Conservation (phyloP, 129 eudicot genomes). For the Centrapalus pauciflorus region DNA sequence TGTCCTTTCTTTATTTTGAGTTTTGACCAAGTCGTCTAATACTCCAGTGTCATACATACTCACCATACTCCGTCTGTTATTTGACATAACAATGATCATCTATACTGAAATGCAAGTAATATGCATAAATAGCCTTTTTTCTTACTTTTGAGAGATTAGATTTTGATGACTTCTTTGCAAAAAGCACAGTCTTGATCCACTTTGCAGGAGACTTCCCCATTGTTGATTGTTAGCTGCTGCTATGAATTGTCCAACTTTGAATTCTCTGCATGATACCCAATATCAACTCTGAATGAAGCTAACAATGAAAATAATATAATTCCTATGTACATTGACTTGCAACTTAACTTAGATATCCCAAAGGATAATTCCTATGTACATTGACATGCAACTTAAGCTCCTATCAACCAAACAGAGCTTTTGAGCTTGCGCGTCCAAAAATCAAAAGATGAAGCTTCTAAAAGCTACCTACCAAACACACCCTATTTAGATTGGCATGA, state of each 20-base stretch:
- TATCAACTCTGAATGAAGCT: slow-evolving; percentile 1
- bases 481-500: neutral
- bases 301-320: slow-evolving; percentile 2
- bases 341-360: neutral
- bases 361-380: too few species aligned
- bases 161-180: slow-evolving; percentile 77
- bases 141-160: slow-evolving; percentile 67
- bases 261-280: slow-evolving; percentile 14
- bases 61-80: neutral
- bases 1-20: neutral
- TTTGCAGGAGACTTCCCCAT: slow-evolving; percentile 97
- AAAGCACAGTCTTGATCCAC: slow-evolving; percentile 84
- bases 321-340: slow-evolving; percentile 3
- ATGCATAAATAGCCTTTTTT: neutral
- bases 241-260: slow-evolving; percentile 10
- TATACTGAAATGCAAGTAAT: neutral
- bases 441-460: too few species aligned
- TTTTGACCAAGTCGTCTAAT: neutral
- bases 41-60: neutral
- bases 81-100: neutral
- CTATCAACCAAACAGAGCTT: too few species aligned
- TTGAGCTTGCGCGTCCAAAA: too few species aligned
- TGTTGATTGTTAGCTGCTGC: slow-evolving; percentile 5
- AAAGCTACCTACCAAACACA: too few species aligned
- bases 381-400: too few species aligned